phyloP scores from a whole-genome alignment of 2,329 filamentous ascomycete species.

The Penicillium sp. region DNA sequence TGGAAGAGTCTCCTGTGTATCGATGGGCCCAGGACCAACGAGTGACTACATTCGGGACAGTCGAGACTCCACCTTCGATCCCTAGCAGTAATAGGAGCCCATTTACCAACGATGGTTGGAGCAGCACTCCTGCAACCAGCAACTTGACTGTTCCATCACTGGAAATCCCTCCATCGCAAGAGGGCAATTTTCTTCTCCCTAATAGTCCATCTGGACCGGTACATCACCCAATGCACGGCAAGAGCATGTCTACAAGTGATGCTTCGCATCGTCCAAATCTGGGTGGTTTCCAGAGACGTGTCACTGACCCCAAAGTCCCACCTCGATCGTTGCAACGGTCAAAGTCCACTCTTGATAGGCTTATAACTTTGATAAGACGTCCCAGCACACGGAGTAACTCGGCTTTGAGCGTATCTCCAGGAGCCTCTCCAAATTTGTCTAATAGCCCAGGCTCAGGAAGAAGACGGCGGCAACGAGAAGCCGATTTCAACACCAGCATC shows the following conservation, averaged over 20 bases:
- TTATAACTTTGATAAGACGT: conserved; percentile 8
- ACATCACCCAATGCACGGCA: conserved; percentile 6
- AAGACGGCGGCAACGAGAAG: conserved; percentile 22
- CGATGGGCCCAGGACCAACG: background rate
- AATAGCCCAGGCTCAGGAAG: background rate
- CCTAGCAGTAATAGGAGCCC: conserved; percentile 14
- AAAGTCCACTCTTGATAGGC: conserved; percentile 1
- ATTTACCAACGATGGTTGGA: conserved; percentile 30
- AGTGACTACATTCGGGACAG: background rate
- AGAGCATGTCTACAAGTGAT: conserved; percentile 12
- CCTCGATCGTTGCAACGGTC: conserved; percentile 1
- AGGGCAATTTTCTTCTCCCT: conserved; percentile 13
- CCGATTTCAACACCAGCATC: conserved; percentile 35
- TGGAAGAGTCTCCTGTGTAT: conserved; percentile 22
- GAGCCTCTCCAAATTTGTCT: background rate
- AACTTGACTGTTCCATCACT: conserved; percentile 10
- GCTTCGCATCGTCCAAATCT: conserved; percentile 7
- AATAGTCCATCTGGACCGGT: conserved; percentile 10
- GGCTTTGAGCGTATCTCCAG: conserved; percentile 1
- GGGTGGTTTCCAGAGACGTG: conserved; percentile 12
- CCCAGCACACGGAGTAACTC: conserved; percentile 9
- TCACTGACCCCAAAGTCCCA: conserved; percentile 7
- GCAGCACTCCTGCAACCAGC: conserved; percentile 20
- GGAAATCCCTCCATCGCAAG: conserved; percentile 3
- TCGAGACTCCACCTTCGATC: background rate